phyloP scores from a whole-genome alignment of 1,284 basidiomycete genomes.

The Trichosporon coremiiforme region DNA sequence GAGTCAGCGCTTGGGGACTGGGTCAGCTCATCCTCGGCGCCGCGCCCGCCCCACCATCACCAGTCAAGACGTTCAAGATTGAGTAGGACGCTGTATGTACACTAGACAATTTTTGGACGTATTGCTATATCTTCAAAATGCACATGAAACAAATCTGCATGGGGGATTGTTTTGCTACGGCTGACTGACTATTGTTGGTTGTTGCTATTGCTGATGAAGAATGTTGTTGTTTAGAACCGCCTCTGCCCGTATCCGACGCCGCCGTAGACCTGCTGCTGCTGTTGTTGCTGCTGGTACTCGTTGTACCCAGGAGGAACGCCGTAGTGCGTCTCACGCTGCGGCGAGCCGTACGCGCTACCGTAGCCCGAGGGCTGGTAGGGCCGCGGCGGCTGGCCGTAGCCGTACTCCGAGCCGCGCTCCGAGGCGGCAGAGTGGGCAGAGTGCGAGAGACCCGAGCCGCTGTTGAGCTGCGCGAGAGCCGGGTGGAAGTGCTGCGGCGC shows the following conservation, averaged over 20 bases:
- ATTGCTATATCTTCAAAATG: neutral
- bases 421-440: constrained; percentile 15
- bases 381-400: constrained; percentile 15
- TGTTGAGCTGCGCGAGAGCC: constrained; percentile 33
- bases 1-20: constrained; percentile 60
- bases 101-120: neutral
- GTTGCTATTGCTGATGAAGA: constrained; percentile 5
- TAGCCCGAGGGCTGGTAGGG: constrained; percentile 13
- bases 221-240: constrained; percentile 10
- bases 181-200: neutral
- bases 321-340: constrained; percentile 22
- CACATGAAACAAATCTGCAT: constrained; percentile 18
- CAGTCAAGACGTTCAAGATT: neutral
- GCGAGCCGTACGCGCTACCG: constrained; percentile 21
- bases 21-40: constrained; percentile 21
- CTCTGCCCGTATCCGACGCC: constrained; percentile 16
- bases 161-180: constrained; percentile 13
- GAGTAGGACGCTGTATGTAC: constrained; percentile 9
- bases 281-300: neutral
- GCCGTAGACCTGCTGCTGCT: constrained; percentile 14
- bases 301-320: constrained; percentile 6
- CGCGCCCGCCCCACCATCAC: neutral
- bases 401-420: neutral
- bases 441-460: constrained; percentile 20
- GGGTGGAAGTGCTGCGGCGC: constrained; percentile 30